phyloP scores from a whole-genome alignment of 768 basidiomycete species.

The Megacollybia marginata region DNA sequence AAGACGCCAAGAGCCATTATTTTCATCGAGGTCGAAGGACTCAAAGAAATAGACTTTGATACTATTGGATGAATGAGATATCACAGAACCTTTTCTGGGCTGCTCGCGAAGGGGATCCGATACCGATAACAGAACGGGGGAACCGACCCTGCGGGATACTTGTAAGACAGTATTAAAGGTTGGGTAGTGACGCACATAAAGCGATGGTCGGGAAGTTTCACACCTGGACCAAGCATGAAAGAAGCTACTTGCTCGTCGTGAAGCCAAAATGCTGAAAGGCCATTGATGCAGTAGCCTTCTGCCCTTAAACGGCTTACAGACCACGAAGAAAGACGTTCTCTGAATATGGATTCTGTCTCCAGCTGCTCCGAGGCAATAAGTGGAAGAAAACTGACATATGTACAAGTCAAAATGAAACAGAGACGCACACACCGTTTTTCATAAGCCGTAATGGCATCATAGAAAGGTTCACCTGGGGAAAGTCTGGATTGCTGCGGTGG shows the following conservation, averaged over 20 bases:
- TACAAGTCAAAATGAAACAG: neutral
- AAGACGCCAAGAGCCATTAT: conserved; percentile 34
- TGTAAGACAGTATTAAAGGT: conserved; percentile 1
- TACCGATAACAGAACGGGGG: conserved; percentile 57
- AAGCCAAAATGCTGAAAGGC: conserved; percentile 62
- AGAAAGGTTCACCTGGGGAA: conserved; percentile 30
- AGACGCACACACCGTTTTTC: conserved; percentile 37
- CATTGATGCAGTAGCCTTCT: conserved; percentile 71
- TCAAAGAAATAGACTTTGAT: conserved; percentile 55
- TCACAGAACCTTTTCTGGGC: conserved; percentile 47
- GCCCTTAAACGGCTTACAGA: conserved; percentile 45
- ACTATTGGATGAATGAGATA: conserved; percentile 41
- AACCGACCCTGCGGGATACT: conserved; percentile 51
- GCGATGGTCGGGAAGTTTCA: conserved; percentile 53
- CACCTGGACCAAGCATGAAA: conserved; percentile 58
- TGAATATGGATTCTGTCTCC: conserved; percentile 52
- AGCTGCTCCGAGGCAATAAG: conserved; percentile 57
- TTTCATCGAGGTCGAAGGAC: conserved; percentile 28
- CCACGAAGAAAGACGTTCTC: conserved; percentile 65
- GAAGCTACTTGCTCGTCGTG: conserved; percentile 60
- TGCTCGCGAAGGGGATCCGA: conserved; percentile 53
- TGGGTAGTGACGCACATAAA: conserved; percentile 50
- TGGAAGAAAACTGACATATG: conserved; percentile 28
- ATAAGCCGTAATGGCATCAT: conserved; percentile 47
- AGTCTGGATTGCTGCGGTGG: too few relatives aligned